A percentile compares a stretch with the other conserved stretches of the same genome.
These are phyloP conservation scores for Hypoxylon sp. DNA, from an alignment of 2,329 filamentous ascomycete species.

Conservation along the genomic window DNA sequence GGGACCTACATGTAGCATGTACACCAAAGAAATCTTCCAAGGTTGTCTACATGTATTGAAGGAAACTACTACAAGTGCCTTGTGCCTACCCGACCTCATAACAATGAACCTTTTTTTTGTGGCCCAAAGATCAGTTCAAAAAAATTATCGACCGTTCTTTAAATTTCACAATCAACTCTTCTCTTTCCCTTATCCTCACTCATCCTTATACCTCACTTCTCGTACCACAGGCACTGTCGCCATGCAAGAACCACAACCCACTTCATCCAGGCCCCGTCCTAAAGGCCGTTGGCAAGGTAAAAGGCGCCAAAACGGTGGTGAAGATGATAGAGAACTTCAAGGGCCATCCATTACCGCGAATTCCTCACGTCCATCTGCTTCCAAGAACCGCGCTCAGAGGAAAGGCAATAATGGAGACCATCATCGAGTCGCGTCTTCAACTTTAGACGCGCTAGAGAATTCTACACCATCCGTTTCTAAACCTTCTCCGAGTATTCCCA, in stretches of 20 bases:
- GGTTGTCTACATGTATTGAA: neutral
- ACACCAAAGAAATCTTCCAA: slow-evolving; percentile 2
- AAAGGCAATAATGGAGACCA: neutral
- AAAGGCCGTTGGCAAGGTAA: slow-evolving; percentile 10
- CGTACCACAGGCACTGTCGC: slow-evolving; percentile 11
- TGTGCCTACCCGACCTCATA: neutral
- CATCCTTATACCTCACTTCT: neutral
- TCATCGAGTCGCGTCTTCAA: slow-evolving; percentile 10
- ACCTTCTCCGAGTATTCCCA: neutral
- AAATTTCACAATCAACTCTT: neutral
- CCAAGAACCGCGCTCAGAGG: neutral
- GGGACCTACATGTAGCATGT: neutral
- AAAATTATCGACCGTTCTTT: neutral
- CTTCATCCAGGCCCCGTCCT: slow-evolving; percentile 14
- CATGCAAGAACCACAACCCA: slow-evolving; percentile 24
- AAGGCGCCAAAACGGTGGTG: slow-evolving; percentile 1
- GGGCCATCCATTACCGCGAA: neutral
- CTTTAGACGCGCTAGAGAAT: neutral
- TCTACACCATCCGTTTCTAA: neutral
- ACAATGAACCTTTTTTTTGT: slow-evolving; percentile 8
- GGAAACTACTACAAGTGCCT: neutral
- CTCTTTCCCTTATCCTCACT: slow-evolving; percentile 6
- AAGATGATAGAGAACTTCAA: neutral
- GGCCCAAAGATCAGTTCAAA: slow-evolving; percentile 6
- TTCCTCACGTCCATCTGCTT: neutral